Percentiles rank a stretch among this genome's conserved stretches.
Evolutionary conservation across 495 filamentous ascomycete genomes (phyloP).

Genomic region (Aspergillus indologenus): DNA sequence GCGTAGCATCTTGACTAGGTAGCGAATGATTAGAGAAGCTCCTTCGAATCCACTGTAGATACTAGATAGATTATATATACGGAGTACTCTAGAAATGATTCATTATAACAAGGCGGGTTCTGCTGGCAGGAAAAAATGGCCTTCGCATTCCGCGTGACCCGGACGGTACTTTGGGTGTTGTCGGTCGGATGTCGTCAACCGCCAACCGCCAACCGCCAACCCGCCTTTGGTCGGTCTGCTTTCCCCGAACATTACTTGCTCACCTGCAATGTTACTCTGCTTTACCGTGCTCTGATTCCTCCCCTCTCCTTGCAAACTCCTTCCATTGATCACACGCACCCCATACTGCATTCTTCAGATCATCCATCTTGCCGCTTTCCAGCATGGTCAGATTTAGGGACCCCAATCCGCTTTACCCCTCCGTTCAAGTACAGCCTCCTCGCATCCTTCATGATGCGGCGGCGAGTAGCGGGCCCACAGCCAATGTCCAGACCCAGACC

Average conservation of each 20-base stretch:
- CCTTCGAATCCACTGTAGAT: no score
- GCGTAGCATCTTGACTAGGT: no score
- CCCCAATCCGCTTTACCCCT: background rate
- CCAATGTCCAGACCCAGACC: constrained; percentile 18
- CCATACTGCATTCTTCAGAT: background rate
- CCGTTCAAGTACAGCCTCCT: constrained; percentile 19
- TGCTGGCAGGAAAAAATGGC: background rate
- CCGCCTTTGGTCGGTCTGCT: background rate
- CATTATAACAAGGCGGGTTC: background rate
- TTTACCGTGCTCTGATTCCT: background rate
- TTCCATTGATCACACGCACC: background rate
- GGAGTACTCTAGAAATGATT: no score
- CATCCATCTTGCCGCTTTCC: background rate
- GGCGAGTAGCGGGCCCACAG: constrained; percentile 3
- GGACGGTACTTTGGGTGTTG: constrained; percentile 12
- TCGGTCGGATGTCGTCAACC: background rate
- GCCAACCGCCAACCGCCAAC: no score
- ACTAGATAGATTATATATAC: no score
- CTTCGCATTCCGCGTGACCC: constrained; percentile 12
- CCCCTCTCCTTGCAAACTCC: background rate
- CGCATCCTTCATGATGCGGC: constrained; percentile 4
- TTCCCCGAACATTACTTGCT: background rate
- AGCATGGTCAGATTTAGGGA: background rate
- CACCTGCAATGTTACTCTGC: background rate
- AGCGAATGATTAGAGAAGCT: no score